Conservation (phyloP, 805 yeast species). For the Pichia insulana region DNA sequence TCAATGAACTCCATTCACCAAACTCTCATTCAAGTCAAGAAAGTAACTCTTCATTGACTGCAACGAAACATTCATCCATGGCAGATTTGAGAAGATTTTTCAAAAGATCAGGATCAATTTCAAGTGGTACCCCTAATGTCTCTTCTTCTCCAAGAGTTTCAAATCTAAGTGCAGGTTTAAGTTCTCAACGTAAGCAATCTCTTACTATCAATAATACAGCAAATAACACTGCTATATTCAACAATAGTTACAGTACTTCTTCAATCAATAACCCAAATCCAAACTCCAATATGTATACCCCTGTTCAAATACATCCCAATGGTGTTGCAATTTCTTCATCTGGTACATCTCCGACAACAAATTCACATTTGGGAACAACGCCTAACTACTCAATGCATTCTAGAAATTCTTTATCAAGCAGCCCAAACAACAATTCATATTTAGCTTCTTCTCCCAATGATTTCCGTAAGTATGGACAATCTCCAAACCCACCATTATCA, state of each 20-base stretch:
- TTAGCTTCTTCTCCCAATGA: slow-evolving; percentile 14
- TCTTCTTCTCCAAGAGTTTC: slow-evolving; percentile 25
- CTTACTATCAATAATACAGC: background rate
- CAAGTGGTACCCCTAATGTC: slow-evolving; percentile 7
- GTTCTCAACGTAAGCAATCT: slow-evolving; percentile 22
- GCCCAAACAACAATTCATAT: slow-evolving; percentile 27
- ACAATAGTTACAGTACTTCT: background rate
- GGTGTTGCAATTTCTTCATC: slow-evolving; percentile 1
- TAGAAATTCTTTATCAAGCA: slow-evolving; percentile 22
- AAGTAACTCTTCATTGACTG: slow-evolving; percentile 19
- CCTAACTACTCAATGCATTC: slow-evolving; percentile 5
- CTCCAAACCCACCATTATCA: slow-evolving; percentile 11
- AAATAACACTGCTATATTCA: background rate
- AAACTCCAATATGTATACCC: slow-evolving; percentile 1
- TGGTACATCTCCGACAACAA: slow-evolving; percentile 38
- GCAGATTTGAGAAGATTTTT: slow-evolving; percentile 70
- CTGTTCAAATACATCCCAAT: slow-evolving; percentile 7
- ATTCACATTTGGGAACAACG: slow-evolving; percentile 26
- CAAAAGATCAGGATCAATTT: slow-evolving; percentile 33
- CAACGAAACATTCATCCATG: slow-evolving; percentile 67
- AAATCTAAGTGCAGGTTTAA: slow-evolving; percentile 29
- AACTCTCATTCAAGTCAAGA: slow-evolving; percentile 26
- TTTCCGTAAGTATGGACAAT: slow-evolving; percentile 9
- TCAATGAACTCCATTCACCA: slow-evolving; percentile 19
- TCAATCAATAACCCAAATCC: background rate